A percentile compares a stretch with the other conserved stretches of the same genome.
phyloP scores from a whole-genome alignment of 345 rosid genomes.

The Streptanthus diversifolius region DNA sequence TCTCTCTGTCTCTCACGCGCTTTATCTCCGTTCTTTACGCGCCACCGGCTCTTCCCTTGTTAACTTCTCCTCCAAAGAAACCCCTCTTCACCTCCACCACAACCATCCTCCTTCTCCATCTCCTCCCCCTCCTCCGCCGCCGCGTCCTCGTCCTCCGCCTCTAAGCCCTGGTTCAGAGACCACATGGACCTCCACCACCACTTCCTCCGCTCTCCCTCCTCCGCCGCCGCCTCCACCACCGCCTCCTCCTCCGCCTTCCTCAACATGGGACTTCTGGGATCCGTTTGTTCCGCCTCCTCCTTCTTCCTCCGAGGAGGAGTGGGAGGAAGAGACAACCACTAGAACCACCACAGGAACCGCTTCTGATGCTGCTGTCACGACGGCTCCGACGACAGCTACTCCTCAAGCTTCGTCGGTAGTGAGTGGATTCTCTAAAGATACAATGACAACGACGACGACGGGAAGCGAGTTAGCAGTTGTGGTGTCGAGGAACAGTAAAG shows the following conservation, averaged over 20 bases:
- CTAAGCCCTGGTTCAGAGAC: constrained; percentile 76
- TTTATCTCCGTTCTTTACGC: constrained; percentile 88
- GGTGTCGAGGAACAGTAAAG: constrained; percentile 74
- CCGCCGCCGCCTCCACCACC: constrained; percentile 43
- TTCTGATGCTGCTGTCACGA: constrained; percentile 41
- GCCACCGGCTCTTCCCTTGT: constrained; percentile 76
- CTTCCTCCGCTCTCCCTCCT: constrained; percentile 47
- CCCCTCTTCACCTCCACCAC: constrained; percentile 54
- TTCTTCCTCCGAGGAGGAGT: constrained; percentile 63
- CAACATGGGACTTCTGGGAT: constrained; percentile 96
- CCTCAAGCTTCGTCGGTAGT: constrained; percentile 52
- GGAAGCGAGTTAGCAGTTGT: constrained; percentile 81
- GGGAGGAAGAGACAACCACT: constrained; percentile 57
- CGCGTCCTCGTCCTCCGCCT: constrained; percentile 53
- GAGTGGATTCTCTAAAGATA: constrained; percentile 70
- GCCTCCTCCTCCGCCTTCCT: constrained; percentile 65
- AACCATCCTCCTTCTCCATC: constrained; percentile 33
- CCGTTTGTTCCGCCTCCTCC: constrained; percentile 63
- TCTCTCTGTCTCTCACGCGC: constrained; percentile 76
- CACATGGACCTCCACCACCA: constrained; percentile 71
- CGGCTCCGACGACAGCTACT: constrained; percentile 42
- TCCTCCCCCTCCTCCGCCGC: constrained; percentile 29
- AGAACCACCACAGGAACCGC: constrained; percentile 24
- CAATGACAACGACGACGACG: constrained; percentile 30
- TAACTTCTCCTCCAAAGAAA: constrained; percentile 66